Evolutionary conservation across 192 early-diverging fungal genomes (phyloP), one percentile per base, ranked within the genome.

Genomic region (Helicostylum pulchrum): DNA sequence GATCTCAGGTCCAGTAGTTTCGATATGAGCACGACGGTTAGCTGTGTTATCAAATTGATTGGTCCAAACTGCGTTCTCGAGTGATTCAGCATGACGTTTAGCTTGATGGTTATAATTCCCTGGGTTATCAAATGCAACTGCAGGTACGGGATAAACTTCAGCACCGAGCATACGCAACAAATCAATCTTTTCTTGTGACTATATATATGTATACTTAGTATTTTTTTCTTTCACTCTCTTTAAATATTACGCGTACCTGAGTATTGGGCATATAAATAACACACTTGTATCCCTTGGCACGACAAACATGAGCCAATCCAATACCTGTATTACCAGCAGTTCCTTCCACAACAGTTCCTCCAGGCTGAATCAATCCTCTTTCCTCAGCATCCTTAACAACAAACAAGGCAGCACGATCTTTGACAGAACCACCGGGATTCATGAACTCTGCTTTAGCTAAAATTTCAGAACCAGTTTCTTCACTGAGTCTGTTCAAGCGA

Each of bases 261-360:
- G 93, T 97, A 77, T 96, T 90, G n/a, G 95, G 95, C 94, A 97
- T 96, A 71, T 92, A 97, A 67, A 97, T 95, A 12, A 96, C 91
- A 62, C 91, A 94, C 68, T 90, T 91, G 83, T 97, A 97, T 6
- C 95, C 95, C 78, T 90, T 91, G 66, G 95, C 86, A 53, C 92
- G 81, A 61, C 93, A 95, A 50, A 97, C 92, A 62, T 96, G 95
- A 11, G 95, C 95, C 48, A 97, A 82, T 0, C 95, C 95, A 68
- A 97, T 97, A 21, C 96, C 97, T 10, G 97, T 99, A 78, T 99
- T 99, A 21, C 84, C 95, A 1, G 83, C 91, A 17, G 90, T 93
- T 49, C 90, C 92, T 65, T 93, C 90, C 1, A 93, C 86, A 32
- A 99, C 84, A 0, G 95, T 97, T 42, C 94, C 92, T 10, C 94